phyloP scores from a whole-genome alignment of 1,284 basidiomycete species.

The Apiotrichum laibachii region DNA sequence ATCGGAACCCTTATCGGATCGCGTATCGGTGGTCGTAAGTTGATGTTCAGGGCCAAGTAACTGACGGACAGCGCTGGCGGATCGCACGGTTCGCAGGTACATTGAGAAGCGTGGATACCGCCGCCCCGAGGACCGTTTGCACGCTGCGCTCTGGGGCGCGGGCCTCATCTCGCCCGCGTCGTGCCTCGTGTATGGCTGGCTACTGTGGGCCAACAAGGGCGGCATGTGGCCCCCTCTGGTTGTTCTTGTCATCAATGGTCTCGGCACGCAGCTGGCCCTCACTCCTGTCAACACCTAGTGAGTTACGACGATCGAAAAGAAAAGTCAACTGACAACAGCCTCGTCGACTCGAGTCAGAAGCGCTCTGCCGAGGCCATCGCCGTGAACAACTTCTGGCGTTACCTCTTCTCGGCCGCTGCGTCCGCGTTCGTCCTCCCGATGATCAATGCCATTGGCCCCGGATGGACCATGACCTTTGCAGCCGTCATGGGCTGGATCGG shows the following conservation, averaged over 20 bases:
- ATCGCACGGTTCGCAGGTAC: constrained; percentile 55
- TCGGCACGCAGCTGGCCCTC: constrained; percentile 52
- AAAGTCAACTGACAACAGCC: constrained; percentile 6
- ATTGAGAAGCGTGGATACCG: constrained; percentile 56
- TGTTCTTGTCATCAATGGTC: constrained; percentile 51
- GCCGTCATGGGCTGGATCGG: constrained; percentile 49
- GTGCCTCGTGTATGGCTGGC: constrained; percentile 43
- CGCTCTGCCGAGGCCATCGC: constrained; percentile 58
- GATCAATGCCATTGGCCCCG: constrained; percentile 59
- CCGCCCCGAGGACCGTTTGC: constrained; percentile 62
- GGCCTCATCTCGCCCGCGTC: constrained; percentile 53
- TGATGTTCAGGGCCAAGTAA: neutral
- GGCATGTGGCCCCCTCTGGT: constrained; percentile 44
- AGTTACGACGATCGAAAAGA: constrained; percentile 1
- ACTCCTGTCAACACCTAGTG: constrained; percentile 58
- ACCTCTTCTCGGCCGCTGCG: constrained; percentile 51
- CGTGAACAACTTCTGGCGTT: constrained; percentile 47
- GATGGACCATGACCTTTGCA: constrained; percentile 56
- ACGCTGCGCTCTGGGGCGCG: constrained; percentile 56
- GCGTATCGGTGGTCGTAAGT: constrained; percentile 55
- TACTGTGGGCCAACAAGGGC: constrained; percentile 33
- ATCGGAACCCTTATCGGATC: constrained; percentile 63
- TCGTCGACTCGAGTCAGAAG: constrained; percentile 59
- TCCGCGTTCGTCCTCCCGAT: constrained; percentile 57
- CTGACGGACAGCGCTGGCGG: constrained; percentile 52